Evolutionary conservation across 2,329 filamentous ascomycete genomes (phyloP).

Genomic region (Ophiocordyceps camponoti-floridani): DNA sequence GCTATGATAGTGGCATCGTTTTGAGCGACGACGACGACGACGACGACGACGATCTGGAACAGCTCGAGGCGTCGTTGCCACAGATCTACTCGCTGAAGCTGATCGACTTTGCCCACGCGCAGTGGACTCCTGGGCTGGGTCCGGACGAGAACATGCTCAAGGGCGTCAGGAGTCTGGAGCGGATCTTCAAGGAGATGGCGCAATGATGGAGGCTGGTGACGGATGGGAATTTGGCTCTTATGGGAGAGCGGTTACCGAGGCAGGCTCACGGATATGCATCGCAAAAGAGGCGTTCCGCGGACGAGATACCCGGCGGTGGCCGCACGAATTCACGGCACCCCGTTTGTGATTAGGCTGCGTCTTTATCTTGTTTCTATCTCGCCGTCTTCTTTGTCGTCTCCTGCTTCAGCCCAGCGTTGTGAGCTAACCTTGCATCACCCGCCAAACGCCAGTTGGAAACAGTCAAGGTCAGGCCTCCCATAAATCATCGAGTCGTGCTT

Average conservation of each 20-base stretch:
- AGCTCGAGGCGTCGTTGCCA: slow-evolving; percentile 27
- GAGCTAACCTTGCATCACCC: background rate
- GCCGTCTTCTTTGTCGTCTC: background rate
- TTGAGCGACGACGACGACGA: slow-evolving; percentile 30
- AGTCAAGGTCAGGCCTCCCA: too few relatives aligned
- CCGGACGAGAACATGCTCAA: slow-evolving; percentile 69
- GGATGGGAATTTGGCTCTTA: background rate
- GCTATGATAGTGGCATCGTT: slow-evolving; percentile 38
- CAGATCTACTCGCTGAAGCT: slow-evolving; percentile 67
- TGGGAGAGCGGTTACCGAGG: background rate
- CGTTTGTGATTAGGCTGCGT: background rate
- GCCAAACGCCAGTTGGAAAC: too few relatives aligned
- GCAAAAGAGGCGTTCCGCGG: background rate
- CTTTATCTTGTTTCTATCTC: background rate
- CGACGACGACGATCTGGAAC: slow-evolving; percentile 31
- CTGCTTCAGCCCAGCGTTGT: background rate
- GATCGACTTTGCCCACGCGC: slow-evolving; percentile 93
- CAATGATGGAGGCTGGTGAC: slow-evolving; percentile 4
- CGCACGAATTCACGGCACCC: background rate
- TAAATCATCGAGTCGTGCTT: too few relatives aligned
- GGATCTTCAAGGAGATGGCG: slow-evolving; percentile 52
- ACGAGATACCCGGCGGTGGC: slow-evolving; percentile 1
- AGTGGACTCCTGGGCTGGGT: slow-evolving; percentile 64
- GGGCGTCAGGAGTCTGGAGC: slow-evolving; percentile 54
- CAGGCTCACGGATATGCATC: background rate